Conservation (phyloP, 495 filamentous ascomycete genomes). For the Pseudotulostoma volvatum region DNA sequence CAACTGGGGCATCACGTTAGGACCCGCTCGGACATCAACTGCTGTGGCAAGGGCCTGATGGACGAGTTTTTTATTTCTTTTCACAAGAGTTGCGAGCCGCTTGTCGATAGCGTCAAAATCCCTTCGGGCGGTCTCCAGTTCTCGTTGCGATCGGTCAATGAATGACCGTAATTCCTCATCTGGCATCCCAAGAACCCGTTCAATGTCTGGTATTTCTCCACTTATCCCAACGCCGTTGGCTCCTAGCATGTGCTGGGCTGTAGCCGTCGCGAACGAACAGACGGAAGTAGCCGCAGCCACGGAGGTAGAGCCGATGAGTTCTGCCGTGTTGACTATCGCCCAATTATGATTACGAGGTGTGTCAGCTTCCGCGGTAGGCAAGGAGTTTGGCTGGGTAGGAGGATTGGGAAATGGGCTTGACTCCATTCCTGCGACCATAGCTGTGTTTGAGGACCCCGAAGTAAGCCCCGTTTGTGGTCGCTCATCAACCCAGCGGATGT, state of each 20-base stretch:
- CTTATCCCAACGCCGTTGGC: conserved; percentile 16
- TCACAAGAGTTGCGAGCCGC: conserved; percentile 30
- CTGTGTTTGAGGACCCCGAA: conserved; percentile 13
- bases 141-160: conserved; percentile 23
- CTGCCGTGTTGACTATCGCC: conserved; percentile 28
- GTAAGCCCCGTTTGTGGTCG: conserved; percentile 9
- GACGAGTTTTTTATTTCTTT: conserved; percentile 33
- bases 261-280: conserved; percentile 26
- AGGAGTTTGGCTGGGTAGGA: conserved; percentile 21
- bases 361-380: conserved; percentile 30
- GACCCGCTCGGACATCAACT: no score
- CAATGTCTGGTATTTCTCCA: conserved; percentile 19
- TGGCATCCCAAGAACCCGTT: conserved; percentile 27
- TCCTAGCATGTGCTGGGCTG: conserved; percentile 28
- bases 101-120: conserved; percentile 29
- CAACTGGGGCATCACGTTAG: no score
- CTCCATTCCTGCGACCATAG: conserved; percentile 10
- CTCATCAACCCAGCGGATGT: conserved; percentile 28
- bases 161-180: conserved; percentile 25
- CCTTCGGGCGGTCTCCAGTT: conserved; percentile 26
- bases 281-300: conserved; percentile 28
- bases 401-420: conserved; percentile 1
- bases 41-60: conserved; percentile 19
- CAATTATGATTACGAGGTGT: conserved; percentile 28
- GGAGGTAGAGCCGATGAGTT: conserved; percentile 26